Percentiles rank a stretch among this genome's conserved stretches.
phyloP scores from a whole-genome alignment of 805 yeast species.

The Kuraishia hungarica region DNA sequence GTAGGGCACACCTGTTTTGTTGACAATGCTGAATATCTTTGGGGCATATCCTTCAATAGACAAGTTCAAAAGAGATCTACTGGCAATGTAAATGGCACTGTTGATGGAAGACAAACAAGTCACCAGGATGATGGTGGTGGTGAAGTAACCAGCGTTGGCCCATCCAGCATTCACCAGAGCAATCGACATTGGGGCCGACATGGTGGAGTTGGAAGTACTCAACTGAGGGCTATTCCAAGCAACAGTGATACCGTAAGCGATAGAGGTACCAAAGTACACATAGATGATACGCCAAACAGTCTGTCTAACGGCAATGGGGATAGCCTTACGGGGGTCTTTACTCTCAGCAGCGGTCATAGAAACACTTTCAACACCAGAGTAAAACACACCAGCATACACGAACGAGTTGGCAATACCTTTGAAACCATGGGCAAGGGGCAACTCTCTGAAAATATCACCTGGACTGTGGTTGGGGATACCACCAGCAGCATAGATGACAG shows the following conservation, averaged over 20 bases:
- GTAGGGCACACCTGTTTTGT: conserved; percentile 56
- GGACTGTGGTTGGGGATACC: conserved; percentile 20
- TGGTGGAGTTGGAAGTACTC: conserved; percentile 24
- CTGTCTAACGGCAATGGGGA: conserved; percentile 46
- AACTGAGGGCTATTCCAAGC: conserved; percentile 46
- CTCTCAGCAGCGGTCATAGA: conserved; percentile 51
- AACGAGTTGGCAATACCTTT: conserved; percentile 47
- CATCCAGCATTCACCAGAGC: conserved; percentile 45
- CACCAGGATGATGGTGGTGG: conserved; percentile 53
- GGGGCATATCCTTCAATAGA: conserved; percentile 58
- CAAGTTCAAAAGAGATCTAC: conserved; percentile 58
- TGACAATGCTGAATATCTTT: conserved; percentile 38
- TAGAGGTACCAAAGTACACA: conserved; percentile 43
- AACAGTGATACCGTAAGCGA: conserved; percentile 52
- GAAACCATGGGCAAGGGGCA: conserved; percentile 34
- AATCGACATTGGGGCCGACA: conserved; percentile 40
- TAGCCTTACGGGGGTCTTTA: conserved; percentile 40
- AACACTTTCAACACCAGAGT: conserved; percentile 46
- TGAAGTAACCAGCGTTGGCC: conserved; percentile 40
- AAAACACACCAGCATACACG: conserved; percentile 50
- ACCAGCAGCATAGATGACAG: conserved; percentile 33
- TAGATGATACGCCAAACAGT: conserved; percentile 45
- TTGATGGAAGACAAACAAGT: conserved; percentile 66
- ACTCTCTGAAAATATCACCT: conserved; percentile 20
- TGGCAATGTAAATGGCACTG: conserved; percentile 60